Evolutionary conservation across 371 early-diverging fungal genomes (phyloP).

Genomic region (Syncephalastrum monosporum): DNA sequence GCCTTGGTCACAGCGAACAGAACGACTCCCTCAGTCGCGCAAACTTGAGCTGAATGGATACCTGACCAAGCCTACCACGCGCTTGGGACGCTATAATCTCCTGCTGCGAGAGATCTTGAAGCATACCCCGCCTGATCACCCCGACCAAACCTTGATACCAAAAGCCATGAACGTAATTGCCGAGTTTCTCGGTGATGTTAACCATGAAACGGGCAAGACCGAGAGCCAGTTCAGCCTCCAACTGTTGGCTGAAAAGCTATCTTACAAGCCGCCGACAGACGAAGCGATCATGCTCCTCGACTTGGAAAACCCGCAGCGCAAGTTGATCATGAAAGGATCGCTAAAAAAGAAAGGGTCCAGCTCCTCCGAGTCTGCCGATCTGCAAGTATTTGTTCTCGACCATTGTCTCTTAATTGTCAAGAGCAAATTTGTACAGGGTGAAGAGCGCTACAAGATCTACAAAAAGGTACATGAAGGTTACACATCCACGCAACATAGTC

Average conservation of each 20-base stretch:
- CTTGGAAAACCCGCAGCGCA: slow-evolving; percentile 54
- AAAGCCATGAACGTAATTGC: slow-evolving; percentile 69
- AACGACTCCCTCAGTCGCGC: slow-evolving; percentile 76
- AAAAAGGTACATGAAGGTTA: slow-evolving; percentile 34
- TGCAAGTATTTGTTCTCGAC: slow-evolving; percentile 84
- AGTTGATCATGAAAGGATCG: slow-evolving; percentile 75
- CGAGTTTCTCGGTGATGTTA: slow-evolving; percentile 69
- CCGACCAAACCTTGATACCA: slow-evolving; percentile 67
- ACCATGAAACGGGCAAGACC: slow-evolving; percentile 79
- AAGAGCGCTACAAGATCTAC: slow-evolving; percentile 41
- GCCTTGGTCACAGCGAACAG: slow-evolving; percentile 48
- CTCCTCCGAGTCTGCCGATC: slow-evolving; percentile 58
- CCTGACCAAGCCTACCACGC: slow-evolving; percentile 79
- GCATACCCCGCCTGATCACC: slow-evolving; percentile 73
- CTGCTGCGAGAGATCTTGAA: slow-evolving; percentile 79
- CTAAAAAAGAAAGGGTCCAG: slow-evolving; percentile 72
- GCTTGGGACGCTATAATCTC: slow-evolving; percentile 86
- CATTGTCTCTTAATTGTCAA: slow-evolving; percentile 82
- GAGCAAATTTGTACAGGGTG: slow-evolving; percentile 34
- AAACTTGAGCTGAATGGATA: slow-evolving; percentile 80
- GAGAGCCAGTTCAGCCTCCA: slow-evolving; percentile 55
- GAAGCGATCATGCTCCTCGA: slow-evolving; percentile 15
- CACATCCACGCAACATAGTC: neutral
- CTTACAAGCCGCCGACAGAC: slow-evolving; percentile 20
- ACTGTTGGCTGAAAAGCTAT: slow-evolving; percentile 19